Percentiles rank a stretch among this genome's conserved stretches.
Conservation (phyloP, 2,329 filamentous ascomycete species). For the Pyrenochaeta sp. region DNA sequence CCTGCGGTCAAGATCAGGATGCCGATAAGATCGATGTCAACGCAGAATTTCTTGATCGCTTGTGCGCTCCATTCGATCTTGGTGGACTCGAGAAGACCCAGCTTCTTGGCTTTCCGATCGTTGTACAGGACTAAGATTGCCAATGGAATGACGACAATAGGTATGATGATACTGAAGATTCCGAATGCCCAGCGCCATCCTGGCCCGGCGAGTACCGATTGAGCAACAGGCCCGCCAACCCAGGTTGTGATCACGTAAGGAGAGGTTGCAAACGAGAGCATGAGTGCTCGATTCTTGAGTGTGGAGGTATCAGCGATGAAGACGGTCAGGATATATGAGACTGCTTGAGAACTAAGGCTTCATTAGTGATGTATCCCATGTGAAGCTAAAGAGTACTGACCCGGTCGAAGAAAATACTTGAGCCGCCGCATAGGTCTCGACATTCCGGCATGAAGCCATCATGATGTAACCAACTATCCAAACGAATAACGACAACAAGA, state of each 20-base stretch:
- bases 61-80: constrained; percentile 51
- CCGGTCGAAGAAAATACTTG: constrained; percentile 73
- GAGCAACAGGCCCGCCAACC: constrained; percentile 66
- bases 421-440: constrained; percentile 68
- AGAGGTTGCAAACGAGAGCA: constrained; percentile 68
- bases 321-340: constrained; percentile 65
- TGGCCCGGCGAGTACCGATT: constrained; percentile 61
- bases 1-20: constrained; percentile 67
- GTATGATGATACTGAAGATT: constrained; percentile 70
- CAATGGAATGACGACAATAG: constrained; percentile 68
- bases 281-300: constrained; percentile 69
- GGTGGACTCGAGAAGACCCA: constrained; percentile 59
- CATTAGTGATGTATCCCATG: background rate
- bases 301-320: constrained; percentile 73
- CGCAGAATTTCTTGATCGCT: constrained; percentile 60
- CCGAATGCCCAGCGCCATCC: constrained; percentile 75
- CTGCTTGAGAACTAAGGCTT: constrained; percentile 13
- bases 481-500: constrained; percentile 35
- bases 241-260: constrained; percentile 73
- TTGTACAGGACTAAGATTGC: constrained; percentile 65
- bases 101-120: constrained; percentile 65
- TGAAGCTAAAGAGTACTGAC: constrained; percentile 57
- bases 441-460: constrained; percentile 69
- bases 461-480: constrained; percentile 61
- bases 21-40: constrained; percentile 71